Percentiles rank a stretch among this genome's conserved stretches.
phyloP scores from a whole-genome alignment of 2,329 filamentous ascomycete species.

The Microdochium bolleyi region DNA sequence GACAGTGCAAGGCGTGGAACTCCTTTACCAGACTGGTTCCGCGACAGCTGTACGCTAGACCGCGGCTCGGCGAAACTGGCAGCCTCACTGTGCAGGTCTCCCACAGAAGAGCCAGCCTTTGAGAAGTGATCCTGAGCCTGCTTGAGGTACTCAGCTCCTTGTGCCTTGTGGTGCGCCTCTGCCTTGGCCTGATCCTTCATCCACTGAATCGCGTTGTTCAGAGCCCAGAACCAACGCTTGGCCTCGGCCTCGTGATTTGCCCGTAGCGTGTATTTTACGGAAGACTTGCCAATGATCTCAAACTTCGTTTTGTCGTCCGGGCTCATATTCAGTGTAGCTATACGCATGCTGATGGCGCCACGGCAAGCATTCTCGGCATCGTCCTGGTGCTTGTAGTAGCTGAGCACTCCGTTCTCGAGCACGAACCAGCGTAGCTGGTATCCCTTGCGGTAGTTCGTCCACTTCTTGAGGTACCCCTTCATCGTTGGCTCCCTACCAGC shows the following conservation, averaged over 20 bases:
- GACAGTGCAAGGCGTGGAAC: conserved; percentile 20
- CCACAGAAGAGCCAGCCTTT: conserved; percentile 36
- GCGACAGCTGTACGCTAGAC: conserved; percentile 37
- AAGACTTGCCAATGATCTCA: conserved; percentile 96
- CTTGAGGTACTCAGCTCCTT: conserved; percentile 65
- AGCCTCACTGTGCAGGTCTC: conserved; percentile 41
- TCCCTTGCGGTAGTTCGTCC: conserved; percentile 97
- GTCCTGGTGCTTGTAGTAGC: conserved; percentile 99
- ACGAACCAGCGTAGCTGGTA: conserved; percentile 98
- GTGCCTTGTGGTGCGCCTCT: conserved; percentile 69
- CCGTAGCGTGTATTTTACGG: conserved; percentile 95
- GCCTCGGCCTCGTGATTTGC: conserved; percentile 97
- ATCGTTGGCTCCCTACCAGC: conserved; percentile 90
- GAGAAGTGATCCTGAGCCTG: conserved; percentile 74
- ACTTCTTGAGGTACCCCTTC: conserved; percentile 98
- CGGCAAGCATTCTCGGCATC: conserved; percentile 93
- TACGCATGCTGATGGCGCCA: conserved; percentile 97
- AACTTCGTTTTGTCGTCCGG: conserved; percentile 95
- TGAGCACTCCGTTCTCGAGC: conserved; percentile 90
- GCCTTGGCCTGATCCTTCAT: conserved; percentile 94
- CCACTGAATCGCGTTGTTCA: conserved; percentile 99
- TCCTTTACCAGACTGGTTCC: conserved; percentile 27
- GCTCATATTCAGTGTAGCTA: conserved; percentile 91
- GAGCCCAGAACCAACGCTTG: conserved; percentile 97
- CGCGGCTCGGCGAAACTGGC: conserved; percentile 40